Evolutionary conservation across 148 eudicot species (phyloP).

Genomic region (Camellia granthamiana): DNA sequence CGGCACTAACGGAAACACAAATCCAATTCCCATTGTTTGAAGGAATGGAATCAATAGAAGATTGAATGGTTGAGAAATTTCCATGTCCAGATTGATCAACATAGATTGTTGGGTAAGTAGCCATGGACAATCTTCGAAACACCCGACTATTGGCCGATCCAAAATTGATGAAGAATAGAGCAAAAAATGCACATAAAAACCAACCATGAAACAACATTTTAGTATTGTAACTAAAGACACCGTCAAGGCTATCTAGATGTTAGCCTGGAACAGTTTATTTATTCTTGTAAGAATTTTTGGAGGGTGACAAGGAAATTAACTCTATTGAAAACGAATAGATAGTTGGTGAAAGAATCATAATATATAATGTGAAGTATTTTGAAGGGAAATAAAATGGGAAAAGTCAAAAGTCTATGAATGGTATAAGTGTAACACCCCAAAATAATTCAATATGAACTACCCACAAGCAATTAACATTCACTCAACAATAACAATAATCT

Average conservation of each 20-base stretch:
- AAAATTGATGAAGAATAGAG: neutral
- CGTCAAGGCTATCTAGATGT: neutral
- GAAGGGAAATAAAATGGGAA: neutral
- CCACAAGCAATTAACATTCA: no score
- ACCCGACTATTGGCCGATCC: neutral
- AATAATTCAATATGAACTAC: no score
- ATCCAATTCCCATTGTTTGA: conserved; percentile 29
- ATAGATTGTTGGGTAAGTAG: neutral
- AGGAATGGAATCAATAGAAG: conserved; percentile 48
- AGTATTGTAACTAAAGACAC: neutral
- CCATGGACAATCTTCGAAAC: neutral
- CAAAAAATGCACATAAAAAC: neutral
- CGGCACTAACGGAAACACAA: conserved; percentile 43
- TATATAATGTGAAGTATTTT: neutral
- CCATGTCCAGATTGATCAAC: conserved; percentile 18
- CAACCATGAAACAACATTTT: conserved; percentile 1
- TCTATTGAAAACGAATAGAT: neutral
- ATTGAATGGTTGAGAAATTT: conserved; percentile 22
- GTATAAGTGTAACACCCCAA: no score
- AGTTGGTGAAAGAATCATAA: neutral
- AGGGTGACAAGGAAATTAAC: neutral
- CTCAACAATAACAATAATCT: no score
- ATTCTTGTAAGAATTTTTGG: no score
- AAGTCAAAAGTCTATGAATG: neutral
- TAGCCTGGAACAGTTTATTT: neutral